Evolutionary conservation across 2,329 filamentous ascomycete species (phyloP).

Genomic region (Biscogniauxia marginata): DNA sequence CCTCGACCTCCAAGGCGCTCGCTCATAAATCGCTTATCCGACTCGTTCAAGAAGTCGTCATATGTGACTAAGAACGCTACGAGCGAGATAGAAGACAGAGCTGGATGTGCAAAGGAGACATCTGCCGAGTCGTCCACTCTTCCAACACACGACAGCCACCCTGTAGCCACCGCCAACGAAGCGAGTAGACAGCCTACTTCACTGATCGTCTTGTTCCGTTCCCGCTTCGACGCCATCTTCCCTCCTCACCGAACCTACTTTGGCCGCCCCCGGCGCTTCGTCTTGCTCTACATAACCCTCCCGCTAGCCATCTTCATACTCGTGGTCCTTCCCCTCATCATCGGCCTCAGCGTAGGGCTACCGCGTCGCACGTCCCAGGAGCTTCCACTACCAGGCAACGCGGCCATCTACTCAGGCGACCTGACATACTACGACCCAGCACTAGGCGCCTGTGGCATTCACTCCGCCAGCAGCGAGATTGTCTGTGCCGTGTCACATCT

Average conservation of each 20-base stretch:
- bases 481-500: slow-evolving; percentile 66
- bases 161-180: not conserved
- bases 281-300: slow-evolving; percentile 23
- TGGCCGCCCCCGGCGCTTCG: slow-evolving; percentile 23
- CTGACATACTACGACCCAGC: slow-evolving; percentile 67
- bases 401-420: slow-evolving; percentile 54
- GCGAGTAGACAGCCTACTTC: slow-evolving; percentile 2
- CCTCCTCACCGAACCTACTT: slow-evolving; percentile 26
- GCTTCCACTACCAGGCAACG: slow-evolving; percentile 23
- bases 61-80: not conserved
- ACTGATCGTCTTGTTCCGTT: slow-evolving; percentile 7
- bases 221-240: slow-evolving; percentile 21
- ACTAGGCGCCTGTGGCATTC: slow-evolving; percentile 68
- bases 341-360: slow-evolving; percentile 28
- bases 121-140: slow-evolving; percentile 11
- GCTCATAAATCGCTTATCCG: not conserved
- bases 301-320: slow-evolving; percentile 22
- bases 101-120: slow-evolving; percentile 5
- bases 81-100: not conserved
- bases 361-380: slow-evolving; percentile 13
- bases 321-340: slow-evolving; percentile 22
- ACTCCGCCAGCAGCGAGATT: slow-evolving; percentile 51
- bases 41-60: not conserved
- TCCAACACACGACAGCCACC: slow-evolving; percentile 3
- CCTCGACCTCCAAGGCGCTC: not conserved